These are phyloP conservation scores for Myrmaecium sp. DNA, from an alignment of 2,329 filamentous ascomycete species.

Conservation along the genomic window DNA sequence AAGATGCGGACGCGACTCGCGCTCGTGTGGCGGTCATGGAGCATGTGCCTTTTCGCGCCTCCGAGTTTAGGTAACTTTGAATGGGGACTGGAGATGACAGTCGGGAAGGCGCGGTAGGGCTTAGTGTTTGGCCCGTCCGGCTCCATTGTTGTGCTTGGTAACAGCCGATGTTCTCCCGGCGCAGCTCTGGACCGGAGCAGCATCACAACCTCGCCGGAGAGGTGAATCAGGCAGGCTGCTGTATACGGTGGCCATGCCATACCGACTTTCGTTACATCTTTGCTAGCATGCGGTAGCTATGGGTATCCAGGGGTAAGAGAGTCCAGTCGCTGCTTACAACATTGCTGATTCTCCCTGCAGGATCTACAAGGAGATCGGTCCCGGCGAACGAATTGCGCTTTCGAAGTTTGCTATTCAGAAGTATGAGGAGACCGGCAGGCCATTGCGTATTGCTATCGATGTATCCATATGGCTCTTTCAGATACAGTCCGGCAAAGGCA, in stretches of 20 bases:
- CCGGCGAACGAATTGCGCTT: slow-evolving; percentile 62
- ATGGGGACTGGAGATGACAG: too few relatives aligned
- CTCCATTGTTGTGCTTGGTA: background rate
- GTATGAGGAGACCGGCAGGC: slow-evolving; percentile 50
- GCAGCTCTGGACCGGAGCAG: too few relatives aligned
- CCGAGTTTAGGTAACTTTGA: too few relatives aligned
- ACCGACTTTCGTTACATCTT: background rate
- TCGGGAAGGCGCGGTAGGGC: too few relatives aligned
- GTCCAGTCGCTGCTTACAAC: background rate
- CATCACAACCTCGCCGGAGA: too few relatives aligned
- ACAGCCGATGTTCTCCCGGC: background rate
- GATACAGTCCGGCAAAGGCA: slow-evolving; percentile 62
- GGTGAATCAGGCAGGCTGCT: too few relatives aligned
- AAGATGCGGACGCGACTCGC: too few relatives aligned
- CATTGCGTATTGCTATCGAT: slow-evolving; percentile 78
- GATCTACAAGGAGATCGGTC: slow-evolving; percentile 78
- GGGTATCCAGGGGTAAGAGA: slow-evolving; percentile 22
- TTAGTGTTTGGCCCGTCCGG: too few relatives aligned
- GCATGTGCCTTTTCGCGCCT: too few relatives aligned
- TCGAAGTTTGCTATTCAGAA: slow-evolving; percentile 67
- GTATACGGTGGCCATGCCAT: background rate
- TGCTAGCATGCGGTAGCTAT: slow-evolving; percentile 9
- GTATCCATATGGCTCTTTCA: slow-evolving; percentile 98
- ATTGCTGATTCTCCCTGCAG: slow-evolving; percentile 29
- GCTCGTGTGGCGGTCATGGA: too few relatives aligned